These are phyloP conservation scores for Coemansia sp. DNA, from an alignment of 192 early-diverging fungal species.

Conservation along the genomic window DNA sequence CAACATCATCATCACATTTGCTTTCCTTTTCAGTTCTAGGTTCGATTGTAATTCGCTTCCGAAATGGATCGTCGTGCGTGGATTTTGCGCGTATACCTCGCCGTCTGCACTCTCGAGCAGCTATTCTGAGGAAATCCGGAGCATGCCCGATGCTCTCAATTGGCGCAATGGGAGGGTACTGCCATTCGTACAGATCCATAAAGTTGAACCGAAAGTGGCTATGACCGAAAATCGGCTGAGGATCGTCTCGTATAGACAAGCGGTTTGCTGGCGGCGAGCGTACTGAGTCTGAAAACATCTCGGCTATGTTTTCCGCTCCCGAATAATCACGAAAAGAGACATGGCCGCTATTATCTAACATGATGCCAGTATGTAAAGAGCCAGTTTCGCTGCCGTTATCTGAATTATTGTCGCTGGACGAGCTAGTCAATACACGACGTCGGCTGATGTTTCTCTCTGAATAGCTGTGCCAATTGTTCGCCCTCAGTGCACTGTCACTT, in stretches of 20 bases:
- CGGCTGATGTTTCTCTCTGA: not conserved
- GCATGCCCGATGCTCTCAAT: conserved; percentile 14
- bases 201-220: conserved; percentile 37
- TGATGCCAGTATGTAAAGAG: not conserved
- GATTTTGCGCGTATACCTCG: conserved; percentile 20
- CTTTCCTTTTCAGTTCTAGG: conserved; percentile 12
- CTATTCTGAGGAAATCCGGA: conserved; percentile 38
- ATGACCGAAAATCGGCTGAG: not conserved
- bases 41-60: conserved; percentile 30
- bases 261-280: not conserved
- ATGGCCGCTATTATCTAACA: not conserved
- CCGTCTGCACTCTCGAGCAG: conserved; percentile 43
- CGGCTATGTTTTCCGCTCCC: not conserved
- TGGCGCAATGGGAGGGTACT: conserved; percentile 32
- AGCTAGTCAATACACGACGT: conserved; percentile 19
- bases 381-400: not conserved
- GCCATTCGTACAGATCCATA: conserved; percentile 48
- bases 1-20: conserved; percentile 23
- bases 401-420: conserved; percentile 12
- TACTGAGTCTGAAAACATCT: conserved; percentile 22
- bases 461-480: conserved; percentile 7
- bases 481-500: conserved; percentile 23
- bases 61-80: conserved; percentile 28
- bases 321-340: not conserved
- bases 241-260: not conserved